Evolutionary conservation across 305 asterid genomes (phyloP).

Genomic region (Striga hermonthica): DNA sequence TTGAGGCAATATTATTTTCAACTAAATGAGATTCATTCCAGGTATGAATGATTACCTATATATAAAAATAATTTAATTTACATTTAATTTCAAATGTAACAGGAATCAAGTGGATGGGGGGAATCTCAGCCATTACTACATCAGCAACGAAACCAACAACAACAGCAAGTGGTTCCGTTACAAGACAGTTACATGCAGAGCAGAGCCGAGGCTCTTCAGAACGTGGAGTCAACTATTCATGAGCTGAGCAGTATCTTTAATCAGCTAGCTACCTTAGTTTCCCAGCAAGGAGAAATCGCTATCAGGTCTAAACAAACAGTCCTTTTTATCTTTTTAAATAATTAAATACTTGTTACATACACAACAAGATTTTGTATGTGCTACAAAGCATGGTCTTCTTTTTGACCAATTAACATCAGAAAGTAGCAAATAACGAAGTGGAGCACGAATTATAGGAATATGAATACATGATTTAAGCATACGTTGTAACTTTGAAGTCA

Average conservation of each 20-base stretch:
- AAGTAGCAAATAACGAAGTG: too few relatives aligned
- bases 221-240: slow-evolving; percentile 83
- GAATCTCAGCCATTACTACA: slow-evolving; percentile 76
- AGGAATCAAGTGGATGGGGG: slow-evolving; percentile 69
- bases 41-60: too few relatives aligned
- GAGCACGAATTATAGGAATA: too few relatives aligned
- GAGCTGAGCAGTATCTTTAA: slow-evolving; percentile 84
- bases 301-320: slow-evolving; percentile 47
- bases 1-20: too few relatives aligned
- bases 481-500: too few relatives aligned
- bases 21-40: too few relatives aligned
- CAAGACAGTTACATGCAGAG: slow-evolving; percentile 95
- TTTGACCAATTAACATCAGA: too few relatives aligned
- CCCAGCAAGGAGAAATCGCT: slow-evolving; percentile 93
- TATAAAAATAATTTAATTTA: too few relatives aligned
- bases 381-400: too few relatives aligned
- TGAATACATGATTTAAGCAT: too few relatives aligned
- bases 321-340: neutral
- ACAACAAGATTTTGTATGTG: too few relatives aligned
- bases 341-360: too few relatives aligned
- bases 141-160: slow-evolving; percentile 73
- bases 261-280: slow-evolving; percentile 90
- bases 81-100: slow-evolving; percentile 13
- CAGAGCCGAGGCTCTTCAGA: slow-evolving; percentile 88
- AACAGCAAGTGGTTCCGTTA: slow-evolving; percentile 70